phyloP scores from a whole-genome alignment of 2,329 filamentous ascomycete genomes.

The Neoascochyta sp. region DNA sequence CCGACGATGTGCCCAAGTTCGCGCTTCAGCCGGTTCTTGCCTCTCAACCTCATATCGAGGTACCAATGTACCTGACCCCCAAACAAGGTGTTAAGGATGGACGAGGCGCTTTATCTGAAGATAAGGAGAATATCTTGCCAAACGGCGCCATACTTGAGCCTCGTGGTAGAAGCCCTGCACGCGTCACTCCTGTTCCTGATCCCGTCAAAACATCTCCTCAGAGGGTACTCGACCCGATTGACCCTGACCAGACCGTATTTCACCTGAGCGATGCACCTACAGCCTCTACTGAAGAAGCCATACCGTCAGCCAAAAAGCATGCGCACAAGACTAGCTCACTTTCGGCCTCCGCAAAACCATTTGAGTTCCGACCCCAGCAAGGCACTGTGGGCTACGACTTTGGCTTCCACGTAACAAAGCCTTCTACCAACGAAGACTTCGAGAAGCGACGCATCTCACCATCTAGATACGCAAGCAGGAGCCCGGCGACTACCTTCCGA shows the following conservation, averaged over 20 bases:
- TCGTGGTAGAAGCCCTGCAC: constrained; percentile 30
- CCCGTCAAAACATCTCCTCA: constrained; percentile 14
- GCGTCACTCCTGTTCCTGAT: constrained; percentile 12
- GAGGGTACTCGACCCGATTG: constrained; percentile 12
- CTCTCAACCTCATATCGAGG: constrained; percentile 31
- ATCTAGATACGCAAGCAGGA: constrained; percentile 29
- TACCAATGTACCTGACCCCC: constrained; percentile 22
- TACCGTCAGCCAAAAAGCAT: constrained; percentile 26
- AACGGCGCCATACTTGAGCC: constrained; percentile 16
- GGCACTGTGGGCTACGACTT: constrained; percentile 34
- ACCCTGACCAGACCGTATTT: constrained; percentile 17
- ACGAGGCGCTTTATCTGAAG: constrained; percentile 24
- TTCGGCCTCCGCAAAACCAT: constrained; percentile 68
- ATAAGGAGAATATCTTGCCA: constrained; percentile 39
- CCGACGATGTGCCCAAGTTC: constrained; percentile 71
- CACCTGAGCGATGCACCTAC: constrained; percentile 10
- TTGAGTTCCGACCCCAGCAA: constrained; percentile 48
- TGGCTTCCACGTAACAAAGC: constrained; percentile 39
- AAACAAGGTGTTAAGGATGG: constrained; percentile 19
- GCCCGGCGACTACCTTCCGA: constrained; percentile 40
- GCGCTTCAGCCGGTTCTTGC: constrained; percentile 49
- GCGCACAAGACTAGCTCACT: constrained; percentile 51
- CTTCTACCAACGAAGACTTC: constrained; percentile 21
- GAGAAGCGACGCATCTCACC: constrained; percentile 13
- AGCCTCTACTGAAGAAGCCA: constrained; percentile 27